phyloP scores from a whole-genome alignment of 208 protist genomes.

The Trypanosoma scelopori region DNA sequence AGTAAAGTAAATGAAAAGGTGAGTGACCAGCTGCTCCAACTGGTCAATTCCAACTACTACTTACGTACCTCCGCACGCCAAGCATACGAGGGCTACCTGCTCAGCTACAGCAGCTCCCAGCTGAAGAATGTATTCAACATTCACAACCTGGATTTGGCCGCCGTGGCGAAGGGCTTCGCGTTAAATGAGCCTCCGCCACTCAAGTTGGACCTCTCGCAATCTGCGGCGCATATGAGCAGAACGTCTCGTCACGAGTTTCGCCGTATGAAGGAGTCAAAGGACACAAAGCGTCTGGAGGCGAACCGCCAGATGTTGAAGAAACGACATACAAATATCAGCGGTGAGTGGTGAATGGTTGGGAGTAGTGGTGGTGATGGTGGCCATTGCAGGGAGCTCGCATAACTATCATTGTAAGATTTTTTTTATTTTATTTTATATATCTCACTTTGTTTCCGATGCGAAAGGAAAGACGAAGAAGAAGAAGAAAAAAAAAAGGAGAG shows the following conservation, averaged over 20 bases:
- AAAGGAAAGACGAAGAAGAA: too few relatives aligned
- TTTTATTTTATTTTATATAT: neutral
- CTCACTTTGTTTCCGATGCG: neutral
- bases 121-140: constrained; percentile 99
- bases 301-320: constrained; percentile 48
- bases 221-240: constrained; percentile 88
- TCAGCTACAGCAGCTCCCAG: constrained; percentile 97
- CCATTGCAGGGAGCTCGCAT: too few relatives aligned
- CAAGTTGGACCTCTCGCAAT: constrained; percentile 91
- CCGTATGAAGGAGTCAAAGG: constrained; percentile 70
- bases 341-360: constrained; percentile 55
- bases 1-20: constrained; percentile 94
- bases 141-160: constrained; percentile 94
- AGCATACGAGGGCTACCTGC: constrained; percentile 98
- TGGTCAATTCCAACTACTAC: constrained; percentile 99
- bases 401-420: too few relatives aligned
- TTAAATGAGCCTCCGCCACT: constrained; percentile 90
- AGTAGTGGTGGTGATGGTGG: constrained; percentile 1
- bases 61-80: constrained; percentile 96
- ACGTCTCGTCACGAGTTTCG: constrained; percentile 80
- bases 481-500: neutral
- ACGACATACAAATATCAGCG: constrained; percentile 84
- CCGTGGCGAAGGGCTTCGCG: constrained; percentile 93
- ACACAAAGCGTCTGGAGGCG: constrained; percentile 47
- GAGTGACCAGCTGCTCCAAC: constrained; percentile 94